phyloP scores from a whole-genome alignment of 2,329 filamentous ascomycete genomes.

The Chaetomiaceae sp. region DNA sequence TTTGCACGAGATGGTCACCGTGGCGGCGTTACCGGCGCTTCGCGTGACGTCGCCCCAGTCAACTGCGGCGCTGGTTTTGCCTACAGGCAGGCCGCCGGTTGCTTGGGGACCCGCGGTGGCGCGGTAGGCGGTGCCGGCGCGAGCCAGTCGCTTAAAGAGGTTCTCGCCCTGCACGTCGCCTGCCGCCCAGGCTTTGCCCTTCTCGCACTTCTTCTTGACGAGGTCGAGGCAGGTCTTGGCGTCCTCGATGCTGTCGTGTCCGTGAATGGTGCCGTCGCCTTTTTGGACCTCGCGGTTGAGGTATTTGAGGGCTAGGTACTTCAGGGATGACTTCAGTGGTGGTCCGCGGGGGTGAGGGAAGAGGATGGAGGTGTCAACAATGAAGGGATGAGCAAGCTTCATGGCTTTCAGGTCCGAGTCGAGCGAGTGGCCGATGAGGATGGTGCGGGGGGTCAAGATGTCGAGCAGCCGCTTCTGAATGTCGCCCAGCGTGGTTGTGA shows the following conservation, averaged over 20 bases:
- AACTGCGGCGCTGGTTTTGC: conserved; percentile 68
- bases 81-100: conserved; percentile 49
- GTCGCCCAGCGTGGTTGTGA: conserved; percentile 78
- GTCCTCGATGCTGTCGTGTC: conserved; percentile 92
- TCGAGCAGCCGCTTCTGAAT: conserved; percentile 74
- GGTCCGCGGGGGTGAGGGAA: conserved; percentile 88
- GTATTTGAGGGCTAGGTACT: conserved; percentile 84
- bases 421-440: conserved; percentile 76
- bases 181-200: conserved; percentile 80
- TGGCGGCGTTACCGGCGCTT: conserved; percentile 53
- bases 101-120: conserved; percentile 56
- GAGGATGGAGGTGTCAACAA: conserved; percentile 85
- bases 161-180: conserved; percentile 77
- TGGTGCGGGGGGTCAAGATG: conserved; percentile 66
- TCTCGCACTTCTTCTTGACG: conserved; percentile 93
- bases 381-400: conserved; percentile 82
- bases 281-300: conserved; percentile 85
- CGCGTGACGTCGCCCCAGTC: conserved; percentile 81
- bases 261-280: conserved; percentile 57
- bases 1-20: conserved; percentile 50
- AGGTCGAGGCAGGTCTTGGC: conserved; percentile 87
- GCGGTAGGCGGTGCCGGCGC: conserved; percentile 59
- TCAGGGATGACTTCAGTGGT: conserved; percentile 84
- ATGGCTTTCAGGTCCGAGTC: conserved; percentile 82
- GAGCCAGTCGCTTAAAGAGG: conserved; percentile 76